Evolutionary conservation across 257 asterid species (phyloP), one percentile per base, ranked within the genome.

Genomic region (Leptodermis oblonga): DNA sequence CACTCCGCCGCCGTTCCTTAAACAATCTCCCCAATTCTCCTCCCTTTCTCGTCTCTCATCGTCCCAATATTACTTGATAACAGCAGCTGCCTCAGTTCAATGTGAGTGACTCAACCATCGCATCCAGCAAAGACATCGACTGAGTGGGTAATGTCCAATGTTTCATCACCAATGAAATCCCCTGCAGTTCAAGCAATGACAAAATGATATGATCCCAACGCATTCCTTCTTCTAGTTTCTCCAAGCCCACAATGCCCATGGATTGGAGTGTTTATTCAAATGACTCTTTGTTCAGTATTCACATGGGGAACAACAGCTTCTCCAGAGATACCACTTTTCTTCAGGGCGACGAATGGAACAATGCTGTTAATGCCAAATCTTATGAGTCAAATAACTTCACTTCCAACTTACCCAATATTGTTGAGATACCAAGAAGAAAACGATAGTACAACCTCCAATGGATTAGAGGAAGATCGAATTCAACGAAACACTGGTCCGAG

Each of bases 181-280:
- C 90, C 96, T 39, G 78, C 79, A 6, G 46, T 71, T 56, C 95
- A 85, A 52, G 77, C 82, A 25, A 88, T 86, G 90, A 84, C 78
- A 2, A 68, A 60, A 0, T 84, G 82, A 17, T 93, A 90, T 68
- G 95, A 93, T 37, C 96, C 97, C 0, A 77, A 77, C 91, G 97
- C 3, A 93, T 93, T 13, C 99, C 96, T 0, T 63, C 92, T 2
- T 87, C 96, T 4, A 30, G 88, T n/a, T 93, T 93, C 33, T 49
- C 89, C n/a, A 83, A 82, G 28, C 80, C 90, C 2, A 14, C 84
- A 4, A 81, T 77, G 31, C 74, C 80, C 0, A 55, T 74, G 33
- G 96, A 90, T 0, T 93, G 99, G 99, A 93, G 99, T 56, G 71
- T 70, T 13, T 81, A 92, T 49, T 93, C 99, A 1, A 93, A 90